Evolutionary conservation across 768 basidiomycete species (phyloP).

Genomic region (Lactifluus piperatus): DNA sequence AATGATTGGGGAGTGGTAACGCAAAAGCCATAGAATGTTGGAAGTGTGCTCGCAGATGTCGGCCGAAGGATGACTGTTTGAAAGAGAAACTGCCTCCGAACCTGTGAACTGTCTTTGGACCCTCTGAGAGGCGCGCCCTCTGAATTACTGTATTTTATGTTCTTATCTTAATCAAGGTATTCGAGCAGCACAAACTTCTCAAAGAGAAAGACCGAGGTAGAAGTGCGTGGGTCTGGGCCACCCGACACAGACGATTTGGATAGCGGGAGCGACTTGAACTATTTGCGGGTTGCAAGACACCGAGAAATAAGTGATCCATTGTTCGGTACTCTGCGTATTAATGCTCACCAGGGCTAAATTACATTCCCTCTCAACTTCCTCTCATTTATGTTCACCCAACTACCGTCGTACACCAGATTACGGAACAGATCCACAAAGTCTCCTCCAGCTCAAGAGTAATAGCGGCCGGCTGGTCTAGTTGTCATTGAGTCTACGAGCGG

Average conservation of each 20-base stretch:
- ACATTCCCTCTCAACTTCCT: slow-evolving; percentile 74
- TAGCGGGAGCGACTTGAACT: slow-evolving; percentile 72
- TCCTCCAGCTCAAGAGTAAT: slow-evolving; percentile 77
- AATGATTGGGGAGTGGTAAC: no score
- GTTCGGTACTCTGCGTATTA: neutral
- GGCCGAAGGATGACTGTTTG: no score
- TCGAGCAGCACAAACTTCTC: slow-evolving; percentile 93
- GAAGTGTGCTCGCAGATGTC: no score
- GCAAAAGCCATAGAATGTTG: no score
- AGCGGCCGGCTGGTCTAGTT: slow-evolving; percentile 64
- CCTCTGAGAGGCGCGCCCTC: no score
- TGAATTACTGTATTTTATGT: no score
- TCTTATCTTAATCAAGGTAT: no score
- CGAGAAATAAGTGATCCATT: no score
- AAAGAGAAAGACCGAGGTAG: slow-evolving; percentile 67
- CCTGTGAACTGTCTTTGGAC: no score
- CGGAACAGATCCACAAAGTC: slow-evolving; percentile 84
- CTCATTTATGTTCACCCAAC: slow-evolving; percentile 81
- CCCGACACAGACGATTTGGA: slow-evolving; percentile 24
- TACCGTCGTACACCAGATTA: slow-evolving; percentile 71
- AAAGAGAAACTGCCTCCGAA: no score
- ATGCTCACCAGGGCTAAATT: slow-evolving; percentile 83
- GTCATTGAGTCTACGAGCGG: slow-evolving; percentile 50
- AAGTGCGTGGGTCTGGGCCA: slow-evolving; percentile 57
- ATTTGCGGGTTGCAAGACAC: slow-evolving; percentile 38